These are phyloP conservation scores for Claviceps africana DNA, from an alignment of 2,329 filamentous ascomycete genomes.

Conservation along the genomic window DNA sequence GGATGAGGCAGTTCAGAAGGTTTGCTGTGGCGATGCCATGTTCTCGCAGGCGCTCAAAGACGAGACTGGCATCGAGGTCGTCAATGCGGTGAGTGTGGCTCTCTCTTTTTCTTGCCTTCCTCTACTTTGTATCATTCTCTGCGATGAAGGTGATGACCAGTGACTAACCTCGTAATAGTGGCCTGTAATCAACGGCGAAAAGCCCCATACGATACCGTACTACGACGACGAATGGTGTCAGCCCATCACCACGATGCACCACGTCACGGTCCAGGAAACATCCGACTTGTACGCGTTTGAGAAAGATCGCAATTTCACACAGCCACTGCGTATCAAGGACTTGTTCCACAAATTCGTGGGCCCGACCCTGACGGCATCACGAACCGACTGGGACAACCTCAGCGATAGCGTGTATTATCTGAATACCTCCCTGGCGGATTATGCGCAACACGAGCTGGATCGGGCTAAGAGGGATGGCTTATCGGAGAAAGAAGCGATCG, in stretches of 20 bases:
- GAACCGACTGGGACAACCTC: slow-evolving; percentile 40
- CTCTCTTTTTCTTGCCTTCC: no score
- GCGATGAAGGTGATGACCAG: neutral
- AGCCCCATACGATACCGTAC: slow-evolving; percentile 35
- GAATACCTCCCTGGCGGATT: slow-evolving; percentile 16
- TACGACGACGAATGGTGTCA: slow-evolving; percentile 38
- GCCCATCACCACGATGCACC: slow-evolving; percentile 42
- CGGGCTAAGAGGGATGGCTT: slow-evolving; percentile 21
- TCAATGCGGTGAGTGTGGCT: slow-evolving; percentile 24
- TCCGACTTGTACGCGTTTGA: slow-evolving; percentile 39
- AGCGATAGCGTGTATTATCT: slow-evolving; percentile 31
- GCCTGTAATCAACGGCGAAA: slow-evolving; percentile 43
- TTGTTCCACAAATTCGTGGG: slow-evolving; percentile 33
- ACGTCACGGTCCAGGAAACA: slow-evolving; percentile 36
- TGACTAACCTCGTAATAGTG: slow-evolving; percentile 19
- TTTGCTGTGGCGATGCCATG: slow-evolving; percentile 40
- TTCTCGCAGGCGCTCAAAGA: slow-evolving; percentile 32
- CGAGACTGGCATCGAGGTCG: slow-evolving; percentile 25
- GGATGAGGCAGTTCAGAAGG: slow-evolving; percentile 24
- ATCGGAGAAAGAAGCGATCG: slow-evolving; percentile 24
- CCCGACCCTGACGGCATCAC: slow-evolving; percentile 22
- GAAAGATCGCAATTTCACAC: slow-evolving; percentile 19
- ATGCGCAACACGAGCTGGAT: slow-evolving; percentile 18
- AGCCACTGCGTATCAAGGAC: slow-evolving; percentile 29
- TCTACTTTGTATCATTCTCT: neutral